Evolutionary conservation across 2,329 filamentous ascomycete species (phyloP).

Genomic region (Colletotrichum tanaceti): DNA sequence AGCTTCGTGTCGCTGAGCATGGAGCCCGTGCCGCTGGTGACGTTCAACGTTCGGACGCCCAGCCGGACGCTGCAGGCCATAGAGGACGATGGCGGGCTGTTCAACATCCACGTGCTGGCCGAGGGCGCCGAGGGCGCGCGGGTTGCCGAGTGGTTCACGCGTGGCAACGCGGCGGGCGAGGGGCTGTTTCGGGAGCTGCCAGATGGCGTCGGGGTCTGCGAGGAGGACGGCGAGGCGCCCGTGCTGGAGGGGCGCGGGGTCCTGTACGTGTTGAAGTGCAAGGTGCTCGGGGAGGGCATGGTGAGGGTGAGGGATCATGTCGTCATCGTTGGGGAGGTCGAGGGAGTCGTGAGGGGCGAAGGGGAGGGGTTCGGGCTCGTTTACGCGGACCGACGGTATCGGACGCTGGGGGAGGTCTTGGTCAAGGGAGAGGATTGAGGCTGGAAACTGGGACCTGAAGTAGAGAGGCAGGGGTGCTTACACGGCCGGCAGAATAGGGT

Average conservation of each 20-base stretch:
- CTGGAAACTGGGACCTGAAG: too few species aligned
- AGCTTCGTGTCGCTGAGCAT: constrained; percentile 68
- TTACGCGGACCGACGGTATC: constrained; percentile 63
- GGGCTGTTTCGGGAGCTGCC: constrained; percentile 54
- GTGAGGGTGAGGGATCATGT: constrained; percentile 64
- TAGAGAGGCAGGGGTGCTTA: not conserved
- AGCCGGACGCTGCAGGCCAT: constrained; percentile 68
- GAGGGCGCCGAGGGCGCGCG: constrained; percentile 60
- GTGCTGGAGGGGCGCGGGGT: constrained; percentile 64
- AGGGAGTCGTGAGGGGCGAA: constrained; percentile 54
- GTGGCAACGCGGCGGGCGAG: constrained; percentile 56
- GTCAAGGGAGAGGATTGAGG: constrained; percentile 32
- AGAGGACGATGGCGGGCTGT: constrained; percentile 52
- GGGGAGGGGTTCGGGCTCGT: constrained; percentile 57
- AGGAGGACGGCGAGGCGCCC: constrained; percentile 49
- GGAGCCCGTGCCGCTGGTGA: constrained; percentile 62
- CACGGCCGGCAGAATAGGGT: not conserved
- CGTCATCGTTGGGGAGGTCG: constrained; percentile 63
- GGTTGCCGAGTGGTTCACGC: constrained; percentile 64
- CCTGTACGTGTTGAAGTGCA: constrained; percentile 60
- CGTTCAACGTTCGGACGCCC: constrained; percentile 68
- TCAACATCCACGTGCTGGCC: constrained; percentile 67
- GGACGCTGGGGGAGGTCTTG: constrained; percentile 55
- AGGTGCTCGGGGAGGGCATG: constrained; percentile 57
- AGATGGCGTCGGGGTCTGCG: constrained; percentile 38